Evolutionary conservation across 2,329 filamentous ascomycete genomes (phyloP).

Genomic region (Sphaerulina musiva): DNA sequence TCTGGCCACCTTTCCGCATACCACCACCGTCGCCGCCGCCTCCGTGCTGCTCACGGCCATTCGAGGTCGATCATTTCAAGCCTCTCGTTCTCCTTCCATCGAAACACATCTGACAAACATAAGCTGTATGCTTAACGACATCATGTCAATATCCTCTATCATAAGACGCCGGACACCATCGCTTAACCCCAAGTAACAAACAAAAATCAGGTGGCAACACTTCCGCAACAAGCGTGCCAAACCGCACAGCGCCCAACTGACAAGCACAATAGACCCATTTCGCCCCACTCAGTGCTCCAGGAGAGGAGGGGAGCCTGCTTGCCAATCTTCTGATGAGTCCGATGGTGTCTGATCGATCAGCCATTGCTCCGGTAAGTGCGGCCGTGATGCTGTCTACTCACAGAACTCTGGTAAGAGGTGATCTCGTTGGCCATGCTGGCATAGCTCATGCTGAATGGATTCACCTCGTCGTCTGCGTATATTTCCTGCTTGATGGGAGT

Average conservation of each 20-base stretch:
- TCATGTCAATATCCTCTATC: constrained; percentile 3
- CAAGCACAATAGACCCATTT: not conserved
- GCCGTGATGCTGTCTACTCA: constrained; percentile 40
- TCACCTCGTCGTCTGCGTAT: constrained; percentile 54
- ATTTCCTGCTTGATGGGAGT: constrained; percentile 60
- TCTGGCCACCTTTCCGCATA: not conserved
- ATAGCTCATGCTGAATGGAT: constrained; percentile 63
- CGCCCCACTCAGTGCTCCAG: not conserved
- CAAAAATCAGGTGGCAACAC: not conserved
- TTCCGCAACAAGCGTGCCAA: not conserved
- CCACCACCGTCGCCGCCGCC: not conserved
- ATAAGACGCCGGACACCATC: constrained; percentile 2
- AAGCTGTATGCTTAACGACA: not conserved
- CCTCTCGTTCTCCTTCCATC: not conserved
- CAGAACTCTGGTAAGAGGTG: constrained; percentile 58
- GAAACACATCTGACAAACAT: no score
- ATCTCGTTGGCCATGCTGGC: constrained; percentile 49
- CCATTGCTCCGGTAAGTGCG: constrained; percentile 22
- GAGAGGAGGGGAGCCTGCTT: constrained; percentile 34
- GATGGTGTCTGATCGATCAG: constrained; percentile 60
- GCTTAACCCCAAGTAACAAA: not conserved
- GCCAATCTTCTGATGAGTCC: constrained; percentile 62
- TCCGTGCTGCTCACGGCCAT: not conserved
- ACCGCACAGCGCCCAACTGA: not conserved
- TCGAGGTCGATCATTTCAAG: not conserved